Evolutionary conservation across 139 green algal species (phyloP).

Genomic region (Chlorella sp.): DNA sequence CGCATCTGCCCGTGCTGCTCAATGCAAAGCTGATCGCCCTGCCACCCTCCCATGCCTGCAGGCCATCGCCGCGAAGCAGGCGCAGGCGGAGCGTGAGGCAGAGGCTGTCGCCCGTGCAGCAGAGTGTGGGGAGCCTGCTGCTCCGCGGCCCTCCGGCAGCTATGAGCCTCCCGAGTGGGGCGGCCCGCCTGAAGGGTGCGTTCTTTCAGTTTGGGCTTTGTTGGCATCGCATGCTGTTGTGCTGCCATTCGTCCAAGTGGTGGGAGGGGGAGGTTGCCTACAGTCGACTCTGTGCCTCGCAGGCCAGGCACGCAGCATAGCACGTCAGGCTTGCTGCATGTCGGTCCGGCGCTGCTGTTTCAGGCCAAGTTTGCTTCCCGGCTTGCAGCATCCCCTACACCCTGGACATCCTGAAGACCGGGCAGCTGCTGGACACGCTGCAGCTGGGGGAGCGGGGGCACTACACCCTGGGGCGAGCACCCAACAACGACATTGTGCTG

Average conservation of each 20-base stretch:
- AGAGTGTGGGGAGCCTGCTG: neutral
- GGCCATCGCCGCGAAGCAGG: constrained; percentile 17
- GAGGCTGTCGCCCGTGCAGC: neutral
- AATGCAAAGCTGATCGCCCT: neutral
- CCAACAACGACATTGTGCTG: constrained; percentile 68
- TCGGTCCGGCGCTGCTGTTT: no score
- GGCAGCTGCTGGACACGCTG: constrained; percentile 55
- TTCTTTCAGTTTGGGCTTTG: neutral
- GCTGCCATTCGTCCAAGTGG: neutral
- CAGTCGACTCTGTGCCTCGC: no score
- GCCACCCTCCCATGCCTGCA: neutral
- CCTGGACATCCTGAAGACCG: constrained; percentile 76
- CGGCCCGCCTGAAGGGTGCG: constrained; percentile 66
- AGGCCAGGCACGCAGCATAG: no score
- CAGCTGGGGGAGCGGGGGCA: constrained; percentile 42
- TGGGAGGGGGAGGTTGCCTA: no score
- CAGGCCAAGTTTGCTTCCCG: no score
- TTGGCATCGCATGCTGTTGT: neutral
- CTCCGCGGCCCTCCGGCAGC: neutral
- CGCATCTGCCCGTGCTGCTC: neutral
- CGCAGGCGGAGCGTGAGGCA: neutral
- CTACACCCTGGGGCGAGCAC: constrained; percentile 74
- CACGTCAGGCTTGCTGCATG: no score
- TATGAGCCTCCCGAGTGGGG: constrained; percentile 68
- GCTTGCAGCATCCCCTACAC: constrained; percentile 60